phyloP scores from a whole-genome alignment of 768 basidiomycete species.

The Amanita rubescens region DNA sequence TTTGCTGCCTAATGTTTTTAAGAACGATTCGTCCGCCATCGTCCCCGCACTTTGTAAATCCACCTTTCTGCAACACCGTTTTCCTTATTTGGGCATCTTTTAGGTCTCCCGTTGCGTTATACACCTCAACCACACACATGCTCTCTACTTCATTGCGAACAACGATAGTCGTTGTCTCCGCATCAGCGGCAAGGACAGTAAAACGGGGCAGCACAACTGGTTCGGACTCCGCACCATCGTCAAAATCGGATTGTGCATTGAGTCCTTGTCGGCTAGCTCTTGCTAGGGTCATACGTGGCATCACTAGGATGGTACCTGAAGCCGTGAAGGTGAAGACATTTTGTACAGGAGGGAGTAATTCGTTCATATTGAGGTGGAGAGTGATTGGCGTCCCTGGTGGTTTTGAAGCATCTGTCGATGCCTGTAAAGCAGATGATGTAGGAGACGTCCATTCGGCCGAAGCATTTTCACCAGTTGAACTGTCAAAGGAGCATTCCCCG shows the following conservation, averaged over 20 bases:
- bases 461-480: conserved; percentile 29
- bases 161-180: conserved; percentile 48
- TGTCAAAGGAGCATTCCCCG: conserved; percentile 74
- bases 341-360: conserved; percentile 57
- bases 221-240: conserved; percentile 27
- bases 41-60: conserved; percentile 51
- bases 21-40: conserved; percentile 54
- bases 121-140: conserved; percentile 49
- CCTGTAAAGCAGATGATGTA: conserved; percentile 41
- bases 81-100: conserved; percentile 55
- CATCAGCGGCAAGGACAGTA: conserved; percentile 59
- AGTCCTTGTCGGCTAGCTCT: conserved; percentile 19
- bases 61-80: conserved; percentile 54
- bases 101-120: conserved; percentile 48
- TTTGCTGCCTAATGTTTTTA: conserved; percentile 26
- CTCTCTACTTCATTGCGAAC: conserved; percentile 52
- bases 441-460: conserved; percentile 33
- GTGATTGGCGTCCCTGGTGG: conserved; percentile 61
- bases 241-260: conserved; percentile 10
- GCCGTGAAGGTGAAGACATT: conserved; percentile 61
- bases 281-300: conserved; percentile 30
- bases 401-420: conserved; percentile 18
- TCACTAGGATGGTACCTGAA: conserved; percentile 56
- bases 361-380: conserved; percentile 75
- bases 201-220: conserved; percentile 63